Evolutionary conservation across 148 eudicot species (phyloP), one percentile per base, ranked within the genome.

Genomic region (Camellia lanceoleosa): DNA sequence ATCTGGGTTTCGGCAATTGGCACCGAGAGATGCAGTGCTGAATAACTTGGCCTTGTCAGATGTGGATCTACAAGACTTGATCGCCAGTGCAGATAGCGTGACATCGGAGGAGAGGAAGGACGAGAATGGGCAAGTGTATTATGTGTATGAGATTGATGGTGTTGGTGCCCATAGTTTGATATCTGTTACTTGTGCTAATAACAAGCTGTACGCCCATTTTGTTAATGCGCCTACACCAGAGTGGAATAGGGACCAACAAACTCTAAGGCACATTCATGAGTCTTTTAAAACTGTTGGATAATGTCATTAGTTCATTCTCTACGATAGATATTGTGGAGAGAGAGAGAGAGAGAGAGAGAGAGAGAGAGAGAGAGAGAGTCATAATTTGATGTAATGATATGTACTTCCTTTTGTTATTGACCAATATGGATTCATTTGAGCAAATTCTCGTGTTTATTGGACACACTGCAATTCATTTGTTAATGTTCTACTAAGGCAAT

Each of bases 191-290:
- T 93, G 98, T 78, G 88, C 96, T 0, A 95, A 84, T 18, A 95
- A 95, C 66, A 95, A 95, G 87, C 77, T 95, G 4, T 95, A 93
- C 56, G 94, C 98, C 0, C 98, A 93, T 89, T 95, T 95, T 85
- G 97, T 95, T 6, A 93, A 87, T 58, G 97, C 98, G 0, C 97
- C 98, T 5, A 72, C 87, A 2, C 89, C 88, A 0, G 98, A 95
- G 73, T 95, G 97, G 97, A 91, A 82, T 49, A 87, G 84, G 47
- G 98, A 95, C 81, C 87, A 91, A n/a, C 94, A 88, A 3, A 90
- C 85, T 74, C 80, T 95, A 46, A 90, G 90, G 86, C 98, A 93
- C 76, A 46, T 95, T 43, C 98, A 95, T 62, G 79, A 93, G 74
- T 95, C 98, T 0, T 91, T 95, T 62, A 90, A 86, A 73, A 95